Conservation (phyloP, 768 basidiomycete genomes). For the Auriscalpium microsporum region DNA sequence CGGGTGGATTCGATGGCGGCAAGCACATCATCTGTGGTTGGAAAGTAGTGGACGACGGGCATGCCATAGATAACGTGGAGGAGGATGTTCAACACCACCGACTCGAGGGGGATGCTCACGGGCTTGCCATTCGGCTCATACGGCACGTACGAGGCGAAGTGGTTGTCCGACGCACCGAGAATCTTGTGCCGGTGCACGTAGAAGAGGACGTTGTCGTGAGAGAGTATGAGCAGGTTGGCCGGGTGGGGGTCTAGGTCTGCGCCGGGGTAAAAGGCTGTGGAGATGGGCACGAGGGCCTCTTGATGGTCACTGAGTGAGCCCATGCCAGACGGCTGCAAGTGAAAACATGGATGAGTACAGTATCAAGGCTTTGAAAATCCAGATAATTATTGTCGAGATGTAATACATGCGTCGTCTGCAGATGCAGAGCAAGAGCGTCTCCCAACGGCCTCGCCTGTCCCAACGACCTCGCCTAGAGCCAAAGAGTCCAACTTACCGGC, state of each 20-base stretch:
- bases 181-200: constrained; percentile 22
- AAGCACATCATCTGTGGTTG: constrained; percentile 21
- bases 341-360: too few relatives aligned
- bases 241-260: constrained; percentile 4
- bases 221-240: constrained; percentile 21
- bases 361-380: too few relatives aligned
- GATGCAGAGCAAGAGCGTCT: too few relatives aligned
- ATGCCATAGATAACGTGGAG: constrained; percentile 27
- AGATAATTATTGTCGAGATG: too few relatives aligned
- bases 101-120: constrained; percentile 20
- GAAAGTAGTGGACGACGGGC: constrained; percentile 19
- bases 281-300: constrained; percentile 10
- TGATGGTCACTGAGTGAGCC: too few relatives aligned
- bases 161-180: constrained; percentile 19
- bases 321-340: too few relatives aligned
- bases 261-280: constrained; percentile 16
- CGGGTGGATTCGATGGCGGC: constrained; percentile 18
- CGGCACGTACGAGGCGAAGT: constrained; percentile 12
- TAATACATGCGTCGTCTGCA: too few relatives aligned
- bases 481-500: too few relatives aligned
- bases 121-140: constrained; percentile 5
- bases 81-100: constrained; percentile 25
- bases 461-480: too few relatives aligned
- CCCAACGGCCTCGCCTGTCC: too few relatives aligned
- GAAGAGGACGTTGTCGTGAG: constrained; percentile 26